Evolutionary conservation across 2,329 filamentous ascomycete genomes (phyloP), one percentile per base, ranked within the genome.

Genomic region (Colletotrichum magnum): DNA sequence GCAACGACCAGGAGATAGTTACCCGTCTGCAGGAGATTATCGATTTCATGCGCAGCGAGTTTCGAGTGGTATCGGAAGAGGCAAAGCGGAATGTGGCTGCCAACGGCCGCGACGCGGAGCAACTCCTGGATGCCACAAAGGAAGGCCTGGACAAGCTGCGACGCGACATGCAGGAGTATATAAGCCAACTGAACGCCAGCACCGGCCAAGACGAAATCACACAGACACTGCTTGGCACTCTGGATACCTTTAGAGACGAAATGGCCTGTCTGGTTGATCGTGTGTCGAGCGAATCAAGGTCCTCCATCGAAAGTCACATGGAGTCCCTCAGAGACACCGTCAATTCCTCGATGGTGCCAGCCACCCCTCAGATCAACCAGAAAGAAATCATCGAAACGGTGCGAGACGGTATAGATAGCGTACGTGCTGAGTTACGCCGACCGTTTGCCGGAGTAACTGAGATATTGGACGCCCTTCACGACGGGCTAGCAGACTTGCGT

Each of bases 381-480:
- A 82, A 93, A 43, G 93, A 95, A 58, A 87, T 95, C 28, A 85
- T 97, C 1, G 88, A 92, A 70, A 89, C 90, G 10, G 82, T 95
- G 3, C 90, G 88, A 36, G 89, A 88, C 52, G 94, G 94, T 2
- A 86, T 98, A 45, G 92, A 93, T 69, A 88, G 87, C 51, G 86
- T 98, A 41, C 89, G 94, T 5, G 86, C 88, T 16, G 95, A 98
- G 73, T 88, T 97, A 58, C 91, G 91, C 7, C 84, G 88, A 15
- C 87, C 88, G 3, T 84, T 88, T 52, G 84, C 87, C 16, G 94
- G 95, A 72, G 95, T 94, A 0, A 93, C 94, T 59, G 94, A 98
- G 76, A 93, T 97, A 12, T 85, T 98, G 1, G 94, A 97, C 76
- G 93, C 95, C 1, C 85, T 98, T 62, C 95, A 97, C 68, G 94